Conservation (phyloP, 805 yeast species). For the Scheffersomyces coipomensis region DNA sequence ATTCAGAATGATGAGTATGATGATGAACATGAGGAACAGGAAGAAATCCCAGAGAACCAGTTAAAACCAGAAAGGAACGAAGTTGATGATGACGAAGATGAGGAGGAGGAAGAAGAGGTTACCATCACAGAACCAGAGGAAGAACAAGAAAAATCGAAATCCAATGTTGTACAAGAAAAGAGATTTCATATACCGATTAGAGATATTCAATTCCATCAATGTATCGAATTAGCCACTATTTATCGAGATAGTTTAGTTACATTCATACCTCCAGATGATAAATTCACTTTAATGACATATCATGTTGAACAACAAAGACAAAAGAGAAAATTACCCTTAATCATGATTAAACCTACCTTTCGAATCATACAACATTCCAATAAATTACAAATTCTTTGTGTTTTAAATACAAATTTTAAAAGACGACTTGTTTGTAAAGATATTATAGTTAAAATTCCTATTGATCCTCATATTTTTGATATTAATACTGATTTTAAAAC, state of each 20-base stretch:
- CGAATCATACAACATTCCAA: conserved; percentile 17
- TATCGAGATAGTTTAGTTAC: conserved; percentile 67
- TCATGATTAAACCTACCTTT: conserved; percentile 41
- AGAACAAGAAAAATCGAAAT: conserved; percentile 3
- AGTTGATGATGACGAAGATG: conserved; percentile 6
- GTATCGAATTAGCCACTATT: conserved; percentile 71
- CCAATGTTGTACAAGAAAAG: conserved; percentile 2
- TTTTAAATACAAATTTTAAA: conserved; percentile 32
- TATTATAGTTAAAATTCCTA: conserved; percentile 30
- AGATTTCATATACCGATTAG: conserved; percentile 27
- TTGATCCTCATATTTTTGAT: conserved; percentile 32
- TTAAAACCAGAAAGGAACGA: conserved; percentile 6
- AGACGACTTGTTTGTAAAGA: conserved; percentile 32
- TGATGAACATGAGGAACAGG: conserved; percentile 1
- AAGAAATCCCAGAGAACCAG: conserved; percentile 10
- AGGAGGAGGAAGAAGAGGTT: conserved; percentile 8
- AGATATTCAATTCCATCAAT: conserved; percentile 50
- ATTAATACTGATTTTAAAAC: conserved; percentile 4
- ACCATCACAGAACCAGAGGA: conserved; percentile 2
- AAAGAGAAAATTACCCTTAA: conserved; percentile 36
- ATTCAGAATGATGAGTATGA: conserved; percentile 13
- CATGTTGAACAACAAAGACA: conserved; percentile 43
- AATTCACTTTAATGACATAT: conserved; percentile 36
- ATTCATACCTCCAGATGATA: conserved; percentile 81
- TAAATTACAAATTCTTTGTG: conserved; percentile 34